Base-by-base conservation (phyloP, 1,284 basidiomycete genomes). In the Ustilago tritici region DNA sequence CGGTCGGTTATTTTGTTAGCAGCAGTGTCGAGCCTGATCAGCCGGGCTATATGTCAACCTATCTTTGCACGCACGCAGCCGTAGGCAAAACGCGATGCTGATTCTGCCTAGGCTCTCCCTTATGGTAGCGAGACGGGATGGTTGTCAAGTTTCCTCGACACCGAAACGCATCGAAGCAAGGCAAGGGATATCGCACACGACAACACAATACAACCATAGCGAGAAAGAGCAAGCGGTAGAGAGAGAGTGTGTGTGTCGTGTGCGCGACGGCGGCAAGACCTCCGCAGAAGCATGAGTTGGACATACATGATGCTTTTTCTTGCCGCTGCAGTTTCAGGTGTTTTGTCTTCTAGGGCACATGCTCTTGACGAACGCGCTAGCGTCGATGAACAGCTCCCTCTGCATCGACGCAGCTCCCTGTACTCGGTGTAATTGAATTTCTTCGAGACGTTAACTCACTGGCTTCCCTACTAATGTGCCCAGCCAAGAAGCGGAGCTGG, bases 221-320 rank as follows among this genome's bases (percentile, higher is more conserved):
- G 52, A 61, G 52, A 46, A 61, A 61, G 34, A 61, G 50, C 50
- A 54, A 40, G 15, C 59, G 36, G 35, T n/a, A 61, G 28, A 40
- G 38, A 40, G 15, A 6, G 38, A 3, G 14, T 3, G 43, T 32
- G 43, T 28, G 3, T 28, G 23, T 3, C 23, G 23, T 19, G 40
- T 15, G 14, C 14, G 14, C 40, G 15, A 43, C 40, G 40, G 40
- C 49, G 50, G 38, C 50, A 12, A 50, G 58, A 28, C 47, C 19
- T 50, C 47, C 49, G 41, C 46, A 38, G 38, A 35, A 14, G 12
- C 19, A 43, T n/a, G 12, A 43, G 17, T 8, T 53, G 32, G 50
- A 53, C 19, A 54, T 19, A 12, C 35, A 38, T 54, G 52, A 54
- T 54, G 52, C 52, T 54, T 28, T 50, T 40, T 54, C 52, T 34